phyloP scores from a whole-genome alignment of 176 grass and related monocot species.

The Phoenix dactylifera region DNA sequence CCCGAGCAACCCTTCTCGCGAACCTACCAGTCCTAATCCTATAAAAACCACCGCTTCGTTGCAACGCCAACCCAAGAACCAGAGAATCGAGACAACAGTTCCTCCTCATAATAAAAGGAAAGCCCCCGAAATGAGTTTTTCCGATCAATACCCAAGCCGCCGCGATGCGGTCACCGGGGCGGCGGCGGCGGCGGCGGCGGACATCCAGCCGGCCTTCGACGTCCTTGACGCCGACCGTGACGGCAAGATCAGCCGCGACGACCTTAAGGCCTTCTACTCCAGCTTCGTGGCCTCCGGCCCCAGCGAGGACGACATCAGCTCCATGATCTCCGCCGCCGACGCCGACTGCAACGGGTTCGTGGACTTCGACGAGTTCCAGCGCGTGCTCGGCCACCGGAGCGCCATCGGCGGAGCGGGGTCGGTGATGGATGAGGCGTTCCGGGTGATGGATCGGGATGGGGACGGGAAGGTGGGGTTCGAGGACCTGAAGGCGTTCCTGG shows the following conservation, averaged over 20 bases:
- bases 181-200: neutral
- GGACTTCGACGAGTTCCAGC: slow-evolving; percentile 85
- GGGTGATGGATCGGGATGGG: slow-evolving; percentile 85
- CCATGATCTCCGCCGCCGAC: slow-evolving; percentile 87
- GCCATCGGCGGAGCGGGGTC: neutral
- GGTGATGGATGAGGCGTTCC: slow-evolving; percentile 69
- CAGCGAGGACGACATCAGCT: slow-evolving; percentile 65
- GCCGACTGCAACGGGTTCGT: slow-evolving; percentile 84
- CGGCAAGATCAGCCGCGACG: slow-evolving; percentile 84
- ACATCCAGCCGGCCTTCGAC: slow-evolving; percentile 75
- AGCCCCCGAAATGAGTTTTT: slow-evolving; percentile 51
- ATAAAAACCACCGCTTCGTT: too few relatives aligned
- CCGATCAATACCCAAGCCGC: slow-evolving; percentile 27
- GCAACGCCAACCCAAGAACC: too few relatives aligned
- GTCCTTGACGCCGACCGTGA: slow-evolving; percentile 84
- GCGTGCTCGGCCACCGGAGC: slow-evolving; percentile 34
- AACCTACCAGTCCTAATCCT: too few relatives aligned
- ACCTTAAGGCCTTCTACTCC: slow-evolving; percentile 87
- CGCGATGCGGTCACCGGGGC: slow-evolving; percentile 20
- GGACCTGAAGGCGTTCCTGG: slow-evolving; percentile 78
- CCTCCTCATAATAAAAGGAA: neutral
- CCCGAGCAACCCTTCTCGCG: too few relatives aligned
- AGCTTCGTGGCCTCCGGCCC: slow-evolving; percentile 5
- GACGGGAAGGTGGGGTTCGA: slow-evolving; percentile 92
- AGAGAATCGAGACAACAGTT: neutral